Evolutionary conservation across 2,329 filamentous ascomycete genomes (phyloP).

Genomic region (Pseudogymnoascus sp.): DNA sequence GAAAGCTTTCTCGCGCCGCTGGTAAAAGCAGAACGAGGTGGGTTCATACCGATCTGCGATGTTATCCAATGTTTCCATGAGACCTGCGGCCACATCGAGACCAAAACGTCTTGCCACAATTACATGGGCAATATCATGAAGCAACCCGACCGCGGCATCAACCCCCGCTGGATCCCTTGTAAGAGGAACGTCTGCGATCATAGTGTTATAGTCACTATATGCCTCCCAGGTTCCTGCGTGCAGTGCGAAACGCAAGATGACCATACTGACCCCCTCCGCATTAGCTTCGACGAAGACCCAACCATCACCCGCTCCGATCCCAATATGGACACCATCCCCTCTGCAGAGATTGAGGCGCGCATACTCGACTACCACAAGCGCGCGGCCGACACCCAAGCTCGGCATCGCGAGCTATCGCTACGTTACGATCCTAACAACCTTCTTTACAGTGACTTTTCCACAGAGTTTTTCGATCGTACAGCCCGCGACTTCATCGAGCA

Average conservation of each 20-base stretch:
- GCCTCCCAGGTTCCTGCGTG: background rate
- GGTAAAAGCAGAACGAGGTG: background rate
- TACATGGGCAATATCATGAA: background rate
- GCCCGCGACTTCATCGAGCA: background rate
- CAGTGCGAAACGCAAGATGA: background rate
- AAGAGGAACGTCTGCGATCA: background rate
- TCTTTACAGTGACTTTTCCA: background rate
- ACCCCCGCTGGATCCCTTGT: background rate
- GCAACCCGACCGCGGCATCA: background rate
- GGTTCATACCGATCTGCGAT: background rate
- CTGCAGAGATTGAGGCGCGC: background rate
- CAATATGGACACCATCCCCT: background rate
- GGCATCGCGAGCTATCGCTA: background rate
- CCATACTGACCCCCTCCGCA: background rate
- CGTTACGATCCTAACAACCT: background rate
- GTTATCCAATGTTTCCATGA: background rate
- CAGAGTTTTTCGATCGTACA: background rate
- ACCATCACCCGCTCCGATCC: background rate
- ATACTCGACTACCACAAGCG: background rate
- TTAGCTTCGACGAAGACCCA: background rate
- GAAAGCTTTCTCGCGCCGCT: background rate
- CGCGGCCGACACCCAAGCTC: background rate
- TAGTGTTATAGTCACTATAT: background rate
- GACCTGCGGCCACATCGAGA: background rate
- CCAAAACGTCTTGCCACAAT: background rate